Evolutionary conservation across 495 filamentous ascomycete species (phyloP), one percentile per base, ranked within the genome.

Genomic region (Poronia punctata): DNA sequence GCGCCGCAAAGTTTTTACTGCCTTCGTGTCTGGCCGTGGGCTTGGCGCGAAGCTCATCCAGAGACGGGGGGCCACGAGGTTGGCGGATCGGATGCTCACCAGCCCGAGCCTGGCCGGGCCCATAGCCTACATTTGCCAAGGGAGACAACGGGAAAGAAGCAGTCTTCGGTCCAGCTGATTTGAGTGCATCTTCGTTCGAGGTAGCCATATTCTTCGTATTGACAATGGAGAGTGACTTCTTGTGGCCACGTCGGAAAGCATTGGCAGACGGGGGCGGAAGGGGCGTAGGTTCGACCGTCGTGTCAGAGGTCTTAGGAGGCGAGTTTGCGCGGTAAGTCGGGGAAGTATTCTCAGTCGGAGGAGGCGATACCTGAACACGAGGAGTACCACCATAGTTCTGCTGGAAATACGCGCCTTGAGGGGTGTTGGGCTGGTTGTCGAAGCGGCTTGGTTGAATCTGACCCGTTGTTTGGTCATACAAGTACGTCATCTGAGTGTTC

Each of bases 1-100:
- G 90, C 22, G 87, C 82, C 14, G 86, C 82, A 63, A 99, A 99
- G 66, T 99, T 99, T 75, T 95, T 94, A 78, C 90, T 95, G 24
- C 93, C 92, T 54, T 95, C 90, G 48, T 92, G 81, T 65, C 88
- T 95, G 31, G 86, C 81, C 4, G 92, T 99, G 5, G 92, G 92
- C 63, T 88, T 89, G 18, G 82, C 78, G 45, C 82, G 74, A 40
- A 99, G 79, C 61, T 99, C 90, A 49, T 99, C 93, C 30, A 97
- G 71, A 2, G 85, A 78, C 4, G 93, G 93, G 12, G 92, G 92
- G 21, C 88, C 88, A 53, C 88, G 86, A 33, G 92, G 92, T 61
- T 97, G 93, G 45, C 92, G 92, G 42, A 82, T 68, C 3, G 92
- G 92, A 58, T 97, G 93, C 67, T 96, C 90, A 50, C 92, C 92